Conservation (phyloP, 176 grass and related monocot genomes). For the Lolium multiflorum region DNA sequence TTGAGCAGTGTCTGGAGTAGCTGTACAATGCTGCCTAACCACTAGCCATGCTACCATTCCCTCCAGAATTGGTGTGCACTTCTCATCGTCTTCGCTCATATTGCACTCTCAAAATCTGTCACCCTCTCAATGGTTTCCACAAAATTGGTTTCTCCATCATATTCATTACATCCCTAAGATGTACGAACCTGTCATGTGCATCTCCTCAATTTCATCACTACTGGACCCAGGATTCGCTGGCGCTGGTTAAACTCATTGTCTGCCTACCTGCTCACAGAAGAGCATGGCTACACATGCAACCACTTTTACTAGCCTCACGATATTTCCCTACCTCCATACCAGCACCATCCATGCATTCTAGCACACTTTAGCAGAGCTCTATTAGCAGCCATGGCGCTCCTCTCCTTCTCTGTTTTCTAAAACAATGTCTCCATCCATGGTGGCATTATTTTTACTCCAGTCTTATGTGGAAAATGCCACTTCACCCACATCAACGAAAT, state of each 20-base stretch:
- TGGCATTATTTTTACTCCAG: not conserved
- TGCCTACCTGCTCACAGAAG: not conserved
- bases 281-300: not conserved
- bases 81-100: not conserved
- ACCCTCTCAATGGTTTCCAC: not conserved
- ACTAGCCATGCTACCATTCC: not conserved
- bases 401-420: not conserved
- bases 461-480: not conserved
- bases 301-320: not conserved
- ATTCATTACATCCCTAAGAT: not conserved
- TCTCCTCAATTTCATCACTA: not conserved
- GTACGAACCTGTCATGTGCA: not conserved
- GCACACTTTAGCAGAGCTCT: not conserved
- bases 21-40: not conserved
- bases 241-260: conserved; percentile 18
- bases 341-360: conserved; percentile 3
- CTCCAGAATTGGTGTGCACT: not conserved
- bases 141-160: conserved; percentile 26
- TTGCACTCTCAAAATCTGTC: conserved; percentile 9
- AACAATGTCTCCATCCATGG: not conserved
- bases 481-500: not conserved
- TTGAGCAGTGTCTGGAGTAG: not conserved
- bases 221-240: not conserved
- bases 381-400: not conserved
- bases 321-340: not conserved